Base-by-base conservation (phyloP, 805 yeast species). In the Hanseniaspora pseudoguilliermondii region DNA sequence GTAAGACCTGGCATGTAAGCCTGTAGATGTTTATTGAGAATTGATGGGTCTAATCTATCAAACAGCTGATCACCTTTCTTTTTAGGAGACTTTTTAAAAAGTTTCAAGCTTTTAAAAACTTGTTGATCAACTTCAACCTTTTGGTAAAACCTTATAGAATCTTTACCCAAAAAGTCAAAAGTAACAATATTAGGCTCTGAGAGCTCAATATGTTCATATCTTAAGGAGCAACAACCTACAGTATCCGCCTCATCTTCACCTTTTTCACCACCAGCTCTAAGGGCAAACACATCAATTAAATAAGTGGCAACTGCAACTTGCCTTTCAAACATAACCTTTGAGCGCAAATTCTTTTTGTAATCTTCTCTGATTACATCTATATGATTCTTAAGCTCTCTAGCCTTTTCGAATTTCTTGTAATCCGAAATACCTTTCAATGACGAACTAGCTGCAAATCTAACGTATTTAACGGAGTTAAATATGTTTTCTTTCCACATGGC, bases 201-300 rank as follows among this genome's bases (percentile, higher is more conserved):
- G 57, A 91, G 74, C 0, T 90, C 83, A 46, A 91, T 78, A 69
- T 90, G 97, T 67, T 90, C 97, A 65, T 73, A 90, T 64, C 97
- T 74, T 61, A 91, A 76, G 0, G 97, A 90, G 71, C 97, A 91
- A 70, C 97, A 91, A 47, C 97, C 97, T 47, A 91, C 97, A 1
- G 97, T 91, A 67, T 91, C 97, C 2, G 97, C 97, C 66, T 90
- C 97, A 62, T 91, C 97, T 3, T 91, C 97, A 11, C 91, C 84
- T 68, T 91, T 91, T 69, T 91, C 97, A 63, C 97, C 96, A 67
- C 97, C 97, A 1, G 97, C 97, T 83, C 97, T 86, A 60, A 91
- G 76, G 0, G 97, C 97, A 64, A 91, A 83, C 3, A 84, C 81
- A 72, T 91, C 97, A 65, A 91, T 90, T 49, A 91, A 75, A 69